These are phyloP conservation scores for Cucurbitaria berberidis DNA, from an alignment of 2,329 filamentous ascomycete species.

Conservation along the genomic window DNA sequence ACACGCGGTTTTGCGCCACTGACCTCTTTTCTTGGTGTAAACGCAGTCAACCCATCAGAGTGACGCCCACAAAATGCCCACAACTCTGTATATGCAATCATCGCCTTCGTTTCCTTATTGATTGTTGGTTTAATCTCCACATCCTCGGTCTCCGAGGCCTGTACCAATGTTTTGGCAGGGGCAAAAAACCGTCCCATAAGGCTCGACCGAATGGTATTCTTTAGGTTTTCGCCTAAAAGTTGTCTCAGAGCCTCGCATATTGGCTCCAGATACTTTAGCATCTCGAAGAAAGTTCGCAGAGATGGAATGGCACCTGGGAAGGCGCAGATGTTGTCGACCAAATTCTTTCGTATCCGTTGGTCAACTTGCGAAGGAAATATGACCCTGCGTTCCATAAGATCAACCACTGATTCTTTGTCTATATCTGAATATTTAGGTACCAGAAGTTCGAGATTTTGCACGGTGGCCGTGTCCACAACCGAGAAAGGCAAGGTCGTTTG, in stretches of 20 bases:
- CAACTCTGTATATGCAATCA: conserved; percentile 15
- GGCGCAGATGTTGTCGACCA: conserved; percentile 13
- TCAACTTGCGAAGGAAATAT: too few relatives aligned
- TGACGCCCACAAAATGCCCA: conserved; percentile 16
- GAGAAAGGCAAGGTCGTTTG: too few relatives aligned
- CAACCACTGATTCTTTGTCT: too few relatives aligned
- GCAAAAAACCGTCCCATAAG: conserved; percentile 12
- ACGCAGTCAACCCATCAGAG: conserved; percentile 15
- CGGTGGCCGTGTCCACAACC: too few relatives aligned
- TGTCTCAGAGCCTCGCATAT: conserved; percentile 16
- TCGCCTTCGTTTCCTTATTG: conserved; percentile 5
- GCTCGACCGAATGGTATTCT: conserved; percentile 14
- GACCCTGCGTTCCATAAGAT: too few relatives aligned
- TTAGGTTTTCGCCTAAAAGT: conserved; percentile 14
- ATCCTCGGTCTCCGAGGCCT: background rate
- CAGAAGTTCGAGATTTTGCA: too few relatives aligned
- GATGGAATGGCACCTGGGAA: conserved; percentile 12
- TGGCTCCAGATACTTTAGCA: conserved; percentile 22
- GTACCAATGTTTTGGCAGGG: conserved; percentile 7
- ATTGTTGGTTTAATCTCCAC: too few relatives aligned
- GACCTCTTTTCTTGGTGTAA: conserved; percentile 15
- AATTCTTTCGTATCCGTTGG: background rate
- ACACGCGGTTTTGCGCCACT: conserved; percentile 2
- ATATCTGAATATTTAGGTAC: too few relatives aligned
- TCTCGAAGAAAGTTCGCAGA: conserved; percentile 22